These are phyloP conservation scores for Paracoccidioides brasiliensis DNA, from an alignment of 2,329 filamentous ascomycete species.

Conservation along the genomic window DNA sequence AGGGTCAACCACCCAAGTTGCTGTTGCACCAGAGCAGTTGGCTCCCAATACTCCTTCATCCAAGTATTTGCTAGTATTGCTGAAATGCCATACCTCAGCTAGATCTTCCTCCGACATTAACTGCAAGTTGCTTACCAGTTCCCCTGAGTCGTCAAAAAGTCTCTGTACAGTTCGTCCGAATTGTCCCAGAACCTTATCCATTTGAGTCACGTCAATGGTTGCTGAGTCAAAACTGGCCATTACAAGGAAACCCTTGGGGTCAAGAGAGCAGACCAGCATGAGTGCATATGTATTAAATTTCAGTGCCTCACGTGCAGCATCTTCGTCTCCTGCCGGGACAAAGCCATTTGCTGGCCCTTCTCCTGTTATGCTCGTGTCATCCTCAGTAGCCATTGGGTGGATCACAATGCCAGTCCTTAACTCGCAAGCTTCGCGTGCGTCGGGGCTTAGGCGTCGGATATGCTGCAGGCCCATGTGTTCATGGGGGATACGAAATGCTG, in stretches of 20 bases:
- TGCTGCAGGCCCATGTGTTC: conserved; percentile 43
- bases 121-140: conserved; percentile 1
- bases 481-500: conserved; percentile 42
- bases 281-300: conserved; percentile 43
- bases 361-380: not conserved
- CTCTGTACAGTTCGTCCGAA: conserved; percentile 33
- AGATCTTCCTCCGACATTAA: not conserved
- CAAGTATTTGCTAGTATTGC: not conserved
- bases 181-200: conserved; percentile 40
- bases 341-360: conserved; percentile 37
- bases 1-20: conserved; percentile 19
- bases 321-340: conserved; percentile 42
- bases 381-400: conserved; percentile 12
- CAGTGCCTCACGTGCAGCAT: conserved; percentile 47
- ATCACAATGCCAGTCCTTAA: conserved; percentile 18
- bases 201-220: conserved; percentile 35
- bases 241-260: conserved; percentile 43
- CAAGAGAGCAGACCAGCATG: conserved; percentile 50
- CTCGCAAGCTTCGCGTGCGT: conserved; percentile 29
- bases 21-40: not conserved
- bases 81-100: conserved; percentile 3
- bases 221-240: conserved; percentile 53
- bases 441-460: conserved; percentile 38
- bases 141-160: conserved; percentile 1
- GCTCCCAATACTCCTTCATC: not conserved